Evolutionary conservation across 768 basidiomycete genomes (phyloP).

Genomic region (Mycena haematopus): DNA sequence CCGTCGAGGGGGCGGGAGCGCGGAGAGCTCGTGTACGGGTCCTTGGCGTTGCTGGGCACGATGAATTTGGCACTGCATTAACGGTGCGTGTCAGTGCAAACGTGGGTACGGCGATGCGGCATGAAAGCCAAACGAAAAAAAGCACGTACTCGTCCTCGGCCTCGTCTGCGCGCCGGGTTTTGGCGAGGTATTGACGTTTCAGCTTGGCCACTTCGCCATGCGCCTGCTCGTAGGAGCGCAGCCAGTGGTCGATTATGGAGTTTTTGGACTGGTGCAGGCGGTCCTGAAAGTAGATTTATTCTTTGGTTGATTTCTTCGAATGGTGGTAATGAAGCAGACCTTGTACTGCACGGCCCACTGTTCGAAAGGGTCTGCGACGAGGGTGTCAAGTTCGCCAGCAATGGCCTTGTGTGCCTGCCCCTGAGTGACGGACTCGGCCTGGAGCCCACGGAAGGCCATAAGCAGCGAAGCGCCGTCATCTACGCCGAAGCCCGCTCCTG

Average conservation of each 20-base stretch:
- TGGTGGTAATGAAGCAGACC: constrained; percentile 43
- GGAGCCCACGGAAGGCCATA: constrained; percentile 80
- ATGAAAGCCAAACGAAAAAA: background rate
- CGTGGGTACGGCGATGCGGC: constrained; percentile 25
- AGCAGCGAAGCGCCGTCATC: constrained; percentile 87
- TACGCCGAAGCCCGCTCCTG: constrained; percentile 71
- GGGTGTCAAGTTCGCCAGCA: constrained; percentile 74
- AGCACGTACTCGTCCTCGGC: constrained; percentile 88
- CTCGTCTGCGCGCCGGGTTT: constrained; percentile 87
- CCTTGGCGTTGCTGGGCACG: constrained; percentile 70
- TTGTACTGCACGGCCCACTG: constrained; percentile 80
- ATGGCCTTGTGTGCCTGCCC: constrained; percentile 77
- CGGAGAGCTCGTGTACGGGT: constrained; percentile 86
- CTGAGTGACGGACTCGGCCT: constrained; percentile 72
- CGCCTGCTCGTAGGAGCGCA: constrained; percentile 73
- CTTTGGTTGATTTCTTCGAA: constrained; percentile 19
- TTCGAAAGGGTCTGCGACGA: constrained; percentile 83
- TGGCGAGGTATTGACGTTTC: constrained; percentile 78
- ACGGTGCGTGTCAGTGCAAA: constrained; percentile 7
- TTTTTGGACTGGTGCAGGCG: constrained; percentile 64
- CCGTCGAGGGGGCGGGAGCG: constrained; percentile 64
- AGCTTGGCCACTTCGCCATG: constrained; percentile 73
- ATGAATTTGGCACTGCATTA: constrained; percentile 74
- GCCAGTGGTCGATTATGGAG: constrained; percentile 68
- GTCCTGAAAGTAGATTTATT: constrained; percentile 47